Percentiles rank a stretch among this genome's conserved stretches.
phyloP scores from a whole-genome alignment of 2,329 filamentous ascomycete species.

The Cladosporium sp. region DNA sequence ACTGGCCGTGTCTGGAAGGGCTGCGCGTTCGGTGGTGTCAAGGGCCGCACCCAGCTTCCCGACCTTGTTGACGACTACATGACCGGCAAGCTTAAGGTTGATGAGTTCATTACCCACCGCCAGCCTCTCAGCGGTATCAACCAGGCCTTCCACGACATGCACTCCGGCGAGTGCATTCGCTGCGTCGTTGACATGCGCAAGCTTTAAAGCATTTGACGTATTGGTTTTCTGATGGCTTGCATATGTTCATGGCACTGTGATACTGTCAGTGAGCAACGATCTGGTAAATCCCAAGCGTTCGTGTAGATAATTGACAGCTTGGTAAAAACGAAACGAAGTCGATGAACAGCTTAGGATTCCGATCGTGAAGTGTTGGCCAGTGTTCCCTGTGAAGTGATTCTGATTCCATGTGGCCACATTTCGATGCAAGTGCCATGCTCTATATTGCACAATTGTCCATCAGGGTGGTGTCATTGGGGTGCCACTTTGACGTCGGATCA shows the following conservation, averaged over 20 bases:
- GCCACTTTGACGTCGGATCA: neutral
- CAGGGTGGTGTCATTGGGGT: constrained; percentile 3
- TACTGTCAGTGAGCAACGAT: neutral
- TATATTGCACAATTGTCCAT: neutral
- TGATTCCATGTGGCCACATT: no score
- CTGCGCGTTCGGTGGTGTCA: constrained; percentile 96
- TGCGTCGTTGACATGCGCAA: constrained; percentile 71
- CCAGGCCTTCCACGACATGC: constrained; percentile 83
- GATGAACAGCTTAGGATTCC: neutral
- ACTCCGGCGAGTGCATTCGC: constrained; percentile 92
- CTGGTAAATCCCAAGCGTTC: neutral
- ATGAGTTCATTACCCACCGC: constrained; percentile 98
- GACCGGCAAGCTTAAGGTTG: constrained; percentile 86
- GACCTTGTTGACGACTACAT: constrained; percentile 87
- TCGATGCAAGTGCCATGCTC: neutral
- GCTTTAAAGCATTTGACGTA: neutral
- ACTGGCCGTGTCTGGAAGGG: constrained; percentile 97
- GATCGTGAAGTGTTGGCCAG: no score
- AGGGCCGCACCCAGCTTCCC: constrained; percentile 88
- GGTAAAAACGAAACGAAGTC: neutral
- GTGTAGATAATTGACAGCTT: neutral
- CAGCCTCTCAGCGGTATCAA: constrained; percentile 82
- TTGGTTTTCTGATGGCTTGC: no score
- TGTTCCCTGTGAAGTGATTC: no score
- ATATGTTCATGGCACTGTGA: neutral